Conservation (phyloP, 768 basidiomycete genomes). For the Hypsizygus marmoreus region DNA sequence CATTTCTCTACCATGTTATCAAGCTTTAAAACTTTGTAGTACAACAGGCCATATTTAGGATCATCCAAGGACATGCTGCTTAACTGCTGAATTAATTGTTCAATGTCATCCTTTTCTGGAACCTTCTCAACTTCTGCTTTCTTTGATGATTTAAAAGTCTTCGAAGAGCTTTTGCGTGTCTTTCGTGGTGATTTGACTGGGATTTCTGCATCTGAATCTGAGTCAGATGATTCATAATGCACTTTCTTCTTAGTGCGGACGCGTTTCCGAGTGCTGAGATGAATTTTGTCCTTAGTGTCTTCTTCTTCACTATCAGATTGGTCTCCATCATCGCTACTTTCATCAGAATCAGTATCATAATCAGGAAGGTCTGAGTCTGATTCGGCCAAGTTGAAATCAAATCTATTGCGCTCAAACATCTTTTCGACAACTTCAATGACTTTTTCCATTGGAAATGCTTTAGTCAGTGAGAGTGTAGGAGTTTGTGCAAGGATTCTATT, state of each 20-base stretch:
- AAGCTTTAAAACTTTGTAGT: slow-evolving; percentile 7
- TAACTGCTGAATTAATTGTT: background rate
- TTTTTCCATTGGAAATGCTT: background rate
- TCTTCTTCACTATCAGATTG: too few relatives aligned
- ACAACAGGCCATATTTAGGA: slow-evolving; percentile 3
- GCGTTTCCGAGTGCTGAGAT: too few relatives aligned
- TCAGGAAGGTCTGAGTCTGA: background rate
- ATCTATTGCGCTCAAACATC: background rate
- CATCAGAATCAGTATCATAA: background rate
- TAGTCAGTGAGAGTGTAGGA: background rate
- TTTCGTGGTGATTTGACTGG: background rate
- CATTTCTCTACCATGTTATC: background rate
- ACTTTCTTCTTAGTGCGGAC: background rate
- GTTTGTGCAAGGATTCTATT: background rate
- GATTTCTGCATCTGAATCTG: background rate
- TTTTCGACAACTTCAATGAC: background rate
- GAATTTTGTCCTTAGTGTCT: too few relatives aligned
- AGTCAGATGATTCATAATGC: background rate
- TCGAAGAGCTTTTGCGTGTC: background rate
- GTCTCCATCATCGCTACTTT: too few relatives aligned
- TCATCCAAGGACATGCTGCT: background rate
- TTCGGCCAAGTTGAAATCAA: background rate
- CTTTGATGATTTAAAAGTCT: background rate
- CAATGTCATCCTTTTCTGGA: background rate
- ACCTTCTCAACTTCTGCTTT: background rate